Evolutionary conservation across 495 filamentous ascomycete genomes (phyloP).

Genomic region (Aspergillus egyptiacus): DNA sequence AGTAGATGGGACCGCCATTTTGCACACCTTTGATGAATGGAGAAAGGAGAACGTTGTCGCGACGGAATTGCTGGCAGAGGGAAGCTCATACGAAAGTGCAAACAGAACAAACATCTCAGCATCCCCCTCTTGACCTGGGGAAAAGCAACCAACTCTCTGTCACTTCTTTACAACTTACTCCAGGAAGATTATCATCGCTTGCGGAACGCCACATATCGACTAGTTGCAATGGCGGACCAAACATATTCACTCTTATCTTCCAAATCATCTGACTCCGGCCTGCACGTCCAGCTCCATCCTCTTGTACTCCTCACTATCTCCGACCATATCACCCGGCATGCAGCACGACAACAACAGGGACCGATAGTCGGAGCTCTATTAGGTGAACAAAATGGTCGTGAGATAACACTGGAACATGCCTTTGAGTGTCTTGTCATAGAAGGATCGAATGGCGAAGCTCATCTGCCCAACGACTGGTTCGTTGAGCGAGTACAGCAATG

Average conservation of each 20-base stretch:
- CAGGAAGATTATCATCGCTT: too few species aligned
- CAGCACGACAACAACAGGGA: slow-evolving; percentile 62
- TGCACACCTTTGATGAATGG: background rate
- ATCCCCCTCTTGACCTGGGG: slow-evolving; percentile 3
- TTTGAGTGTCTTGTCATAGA: slow-evolving; percentile 66
- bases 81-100: slow-evolving; percentile 18
- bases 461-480: slow-evolving; percentile 69
- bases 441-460: slow-evolving; percentile 41
- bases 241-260: slow-evolving; percentile 52
- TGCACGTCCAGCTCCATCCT: slow-evolving; percentile 83
- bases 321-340: slow-evolving; percentile 90
- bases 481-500: slow-evolving; percentile 74
- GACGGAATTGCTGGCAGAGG: slow-evolving; percentile 10
- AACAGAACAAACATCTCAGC: slow-evolving; percentile 24
- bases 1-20: slow-evolving; percentile 36
- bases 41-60: background rate
- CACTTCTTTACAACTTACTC: background rate
- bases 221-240: slow-evolving; percentile 24
- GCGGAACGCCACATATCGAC: background rate
- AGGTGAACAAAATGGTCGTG: slow-evolving; percentile 83
- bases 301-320: slow-evolving; percentile 94
- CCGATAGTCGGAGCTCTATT: slow-evolving; percentile 82
- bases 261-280: slow-evolving; percentile 67
- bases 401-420: slow-evolving; percentile 85
- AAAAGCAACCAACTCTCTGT: background rate